Evolutionary conservation across 257 asterid species (phyloP).

Genomic region (Sherardia arvensis): DNA sequence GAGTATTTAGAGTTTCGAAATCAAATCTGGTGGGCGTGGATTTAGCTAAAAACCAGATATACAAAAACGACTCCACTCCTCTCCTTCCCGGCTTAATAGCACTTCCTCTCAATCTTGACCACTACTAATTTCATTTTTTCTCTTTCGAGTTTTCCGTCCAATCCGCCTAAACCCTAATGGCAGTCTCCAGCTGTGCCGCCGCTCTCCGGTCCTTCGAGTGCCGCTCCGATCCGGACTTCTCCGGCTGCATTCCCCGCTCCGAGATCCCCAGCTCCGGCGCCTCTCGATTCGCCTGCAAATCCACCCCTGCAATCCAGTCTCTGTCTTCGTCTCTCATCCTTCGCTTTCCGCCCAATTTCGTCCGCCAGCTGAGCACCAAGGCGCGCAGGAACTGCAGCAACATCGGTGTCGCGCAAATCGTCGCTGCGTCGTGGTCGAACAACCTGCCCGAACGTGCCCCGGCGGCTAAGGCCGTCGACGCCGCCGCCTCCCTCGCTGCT

Average conservation of each 20-base stretch:
- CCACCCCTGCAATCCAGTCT: slow-evolving; percentile 27
- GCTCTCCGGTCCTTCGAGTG: slow-evolving; percentile 61
- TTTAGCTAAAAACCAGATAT: not conserved
- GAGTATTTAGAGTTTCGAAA: not conserved
- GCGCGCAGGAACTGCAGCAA: slow-evolving; percentile 94
- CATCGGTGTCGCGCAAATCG: slow-evolving; percentile 94
- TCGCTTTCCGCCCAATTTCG: slow-evolving; percentile 89
- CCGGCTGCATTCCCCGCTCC: slow-evolving; percentile 30
- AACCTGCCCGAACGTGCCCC: slow-evolving; percentile 25
- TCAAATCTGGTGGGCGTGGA: not conserved
- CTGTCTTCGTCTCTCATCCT: slow-evolving; percentile 59
- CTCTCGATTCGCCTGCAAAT: slow-evolving; percentile 25
- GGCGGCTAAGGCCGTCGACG: slow-evolving; percentile 64
- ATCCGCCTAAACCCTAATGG: slow-evolving; percentile 34
- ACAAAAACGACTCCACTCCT: not conserved
- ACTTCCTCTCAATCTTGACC: not conserved
- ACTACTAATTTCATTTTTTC: not conserved
- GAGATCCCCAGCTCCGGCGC: slow-evolving; percentile 38
- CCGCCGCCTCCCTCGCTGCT: slow-evolving; percentile 30
- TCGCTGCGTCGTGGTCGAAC: slow-evolving; percentile 95
- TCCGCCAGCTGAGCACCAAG: slow-evolving; percentile 88
- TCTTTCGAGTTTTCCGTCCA: slow-evolving; percentile 5
- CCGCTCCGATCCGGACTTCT: slow-evolving; percentile 75
- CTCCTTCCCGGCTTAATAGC: not conserved
- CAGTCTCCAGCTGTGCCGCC: slow-evolving; percentile 58